These are phyloP conservation scores for Chaetomium globosum DNA, from an alignment of 2,329 filamentous ascomycete genomes.

Conservation along the genomic window DNA sequence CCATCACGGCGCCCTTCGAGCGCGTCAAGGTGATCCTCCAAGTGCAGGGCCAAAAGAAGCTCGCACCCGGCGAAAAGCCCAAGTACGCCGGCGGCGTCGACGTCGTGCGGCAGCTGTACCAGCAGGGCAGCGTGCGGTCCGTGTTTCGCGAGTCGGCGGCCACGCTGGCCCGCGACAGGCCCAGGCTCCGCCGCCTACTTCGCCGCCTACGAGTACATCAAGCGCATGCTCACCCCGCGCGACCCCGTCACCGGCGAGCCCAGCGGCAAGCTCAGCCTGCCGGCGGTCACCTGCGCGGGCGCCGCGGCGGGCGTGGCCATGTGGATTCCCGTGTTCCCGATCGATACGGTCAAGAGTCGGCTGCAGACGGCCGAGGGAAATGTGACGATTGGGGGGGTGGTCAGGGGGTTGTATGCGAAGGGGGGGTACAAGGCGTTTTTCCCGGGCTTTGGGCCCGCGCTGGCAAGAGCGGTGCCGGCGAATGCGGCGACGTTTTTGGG, in stretches of 20 bases:
- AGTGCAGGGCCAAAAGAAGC: slow-evolving; percentile 87
- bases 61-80: slow-evolving; percentile 86
- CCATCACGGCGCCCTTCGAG: slow-evolving; percentile 98
- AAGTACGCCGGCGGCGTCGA: slow-evolving; percentile 86
- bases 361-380: slow-evolving; percentile 89
- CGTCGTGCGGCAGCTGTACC: slow-evolving; percentile 91
- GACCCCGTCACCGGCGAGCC: slow-evolving; percentile 73
- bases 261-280: slow-evolving; percentile 75
- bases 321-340: slow-evolving; percentile 98
- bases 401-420: slow-evolving; percentile 77
- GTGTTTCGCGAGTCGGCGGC: slow-evolving; percentile 91
- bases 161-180: slow-evolving; percentile 90
- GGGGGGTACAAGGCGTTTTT: slow-evolving; percentile 93
- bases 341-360: slow-evolving; percentile 94
- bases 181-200: slow-evolving; percentile 95
- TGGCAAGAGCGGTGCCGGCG: slow-evolving; percentile 89
- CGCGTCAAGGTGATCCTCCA: slow-evolving; percentile 98
- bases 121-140: slow-evolving; percentile 82
- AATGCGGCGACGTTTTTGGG: slow-evolving; percentile 95
- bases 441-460: slow-evolving; percentile 89
- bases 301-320: slow-evolving; percentile 92
- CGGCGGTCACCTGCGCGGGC: slow-evolving; percentile 82
- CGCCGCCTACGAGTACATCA: slow-evolving; percentile 94
- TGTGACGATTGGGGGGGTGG: slow-evolving; percentile 76
- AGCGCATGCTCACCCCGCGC: slow-evolving; percentile 80